Evolutionary conservation across 805 yeast species (phyloP), one percentile per base, ranked within the genome.

Genomic region (Ogataea ramenticola): DNA sequence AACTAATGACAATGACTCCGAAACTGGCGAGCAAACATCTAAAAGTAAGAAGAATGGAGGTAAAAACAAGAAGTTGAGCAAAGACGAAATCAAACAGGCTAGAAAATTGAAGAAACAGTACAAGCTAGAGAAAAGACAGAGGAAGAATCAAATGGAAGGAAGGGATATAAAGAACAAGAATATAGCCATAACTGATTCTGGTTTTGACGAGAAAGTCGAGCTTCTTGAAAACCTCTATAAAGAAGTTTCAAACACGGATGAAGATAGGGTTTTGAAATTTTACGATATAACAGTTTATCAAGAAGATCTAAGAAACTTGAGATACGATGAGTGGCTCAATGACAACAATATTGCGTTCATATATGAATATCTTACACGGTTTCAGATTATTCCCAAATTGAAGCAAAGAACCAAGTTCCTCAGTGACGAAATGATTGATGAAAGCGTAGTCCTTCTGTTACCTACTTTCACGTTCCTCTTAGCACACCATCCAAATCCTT

Each of bases 251-350:
- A 38, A 53, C 46, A 27, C 29, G 17, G 56, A 55, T 16, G 44
- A 43, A 31, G 51, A 54, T 33, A 65, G 65, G 47, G 51, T 75
- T 3, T 56, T 75, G 22, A 78, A 77, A 47, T 76, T 70, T 51
- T 73, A 74, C 43, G 82, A 81, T 48, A 70, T 80, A 9, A 72
- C 83, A 1, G 60, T 83, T 2, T 78, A 78, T 52, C 67, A 70
- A 43, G 75, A 74, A 20, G 93, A 86, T 55, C 49, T 82, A 10
- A 66, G 64, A 38, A 80, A 76, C 50, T 59, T 85, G 15, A 64
- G 68, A 41, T 79, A 81, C 17, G 84, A 75, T 31, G 82, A 82
- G 55, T 85, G 93, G 91, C 63, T 85, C 27, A 81, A 80, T 52
- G 91, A 84, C 54, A 81, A 81, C 53, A 77, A 82, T 51, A 72